Evolutionary conservation across 148 eudicot genomes (phyloP), one percentile per base, ranked within the genome.

Genomic region (Amaranthus cruentus): DNA sequence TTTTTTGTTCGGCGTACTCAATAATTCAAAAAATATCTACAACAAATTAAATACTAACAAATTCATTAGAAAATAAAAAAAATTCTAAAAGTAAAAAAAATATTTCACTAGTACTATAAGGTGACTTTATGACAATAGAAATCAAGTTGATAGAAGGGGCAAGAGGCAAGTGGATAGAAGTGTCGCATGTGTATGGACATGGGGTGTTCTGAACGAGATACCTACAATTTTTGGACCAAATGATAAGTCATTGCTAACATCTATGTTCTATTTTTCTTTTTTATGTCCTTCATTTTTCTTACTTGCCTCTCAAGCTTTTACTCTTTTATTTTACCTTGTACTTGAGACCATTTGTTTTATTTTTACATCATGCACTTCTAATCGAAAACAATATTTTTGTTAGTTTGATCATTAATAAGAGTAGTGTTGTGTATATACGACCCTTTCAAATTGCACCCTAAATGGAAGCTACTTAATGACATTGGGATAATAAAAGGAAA

Each of bases 191-290:
- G 71, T 62, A 46, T 66, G 46, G 49, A 55, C 47, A 52, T 78
- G 72, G 77, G 38, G 75, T 62, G 77, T 50, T 69, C 71, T 70
- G 62, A 75, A 74, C 75, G 75, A 75, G 74, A 75, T 55, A 56
- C 78, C 72, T 79, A 70, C 67, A 69, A 61, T 42, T 62, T 74
- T 79, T 75, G 78, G 78, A 79, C 71, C 78, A 70, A 75, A 79
- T 75, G 72, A 79, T 79, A 79, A 38, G 75, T 42, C 0, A 56
- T 50, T 75, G 11, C 75, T 7, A 75, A 64, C 47, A 42, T 50
- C 82, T n/a, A 79, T 62, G 81, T 57, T 10, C 11, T 9, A n/a
- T 43, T 57, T 62, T 38, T 52, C 38, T 52, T n/a, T 6, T 10
- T 4, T 72, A 3, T 28, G 6, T 72, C 50, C 3, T 44, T 15